Conservation (phyloP, 495 filamentous ascomycete genomes). For the Hypoxylon fuscum region DNA sequence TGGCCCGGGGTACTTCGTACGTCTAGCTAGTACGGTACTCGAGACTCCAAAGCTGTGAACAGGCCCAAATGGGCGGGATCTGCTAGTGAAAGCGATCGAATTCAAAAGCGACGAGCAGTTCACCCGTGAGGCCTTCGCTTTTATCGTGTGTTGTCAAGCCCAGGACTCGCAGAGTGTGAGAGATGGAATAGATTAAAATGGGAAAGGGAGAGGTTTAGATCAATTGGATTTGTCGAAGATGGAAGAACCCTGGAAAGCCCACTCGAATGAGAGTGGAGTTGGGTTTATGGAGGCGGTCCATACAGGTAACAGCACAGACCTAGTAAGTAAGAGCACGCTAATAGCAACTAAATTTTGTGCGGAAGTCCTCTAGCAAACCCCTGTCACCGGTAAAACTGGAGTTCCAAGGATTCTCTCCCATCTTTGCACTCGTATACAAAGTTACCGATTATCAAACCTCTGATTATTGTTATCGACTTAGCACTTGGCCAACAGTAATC, state of each 20-base stretch:
- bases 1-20: no score
- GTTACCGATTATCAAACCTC: no score
- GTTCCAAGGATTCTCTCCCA: slow-evolving; percentile 13
- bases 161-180: not conserved
- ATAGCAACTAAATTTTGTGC: slow-evolving; percentile 19
- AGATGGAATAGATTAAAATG: slow-evolving; percentile 19
- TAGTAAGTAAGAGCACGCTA: slow-evolving; percentile 23
- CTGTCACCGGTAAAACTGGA: slow-evolving; percentile 25
- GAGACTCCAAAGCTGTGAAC: no score
- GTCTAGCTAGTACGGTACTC: not conserved
- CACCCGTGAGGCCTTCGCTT: no score
- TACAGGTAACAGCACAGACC: slow-evolving; percentile 12
- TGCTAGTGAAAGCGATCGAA: slow-evolving; percentile 8
- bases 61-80: no score
- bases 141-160: no score
- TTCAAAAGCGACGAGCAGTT: not conserved
- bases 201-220: slow-evolving; percentile 23
- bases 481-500: slow-evolving; percentile 16
- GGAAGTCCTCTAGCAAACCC: slow-evolving; percentile 11
- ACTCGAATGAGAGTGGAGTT: not conserved
- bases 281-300: not conserved
- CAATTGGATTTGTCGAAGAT: slow-evolving; percentile 24
- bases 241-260: slow-evolving; percentile 33
- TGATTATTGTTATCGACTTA: slow-evolving; percentile 36
- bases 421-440: no score